Base-by-base conservation (phyloP, 192 early-diverging fungal genomes). In the Chytriomyces hyalinus region DNA sequence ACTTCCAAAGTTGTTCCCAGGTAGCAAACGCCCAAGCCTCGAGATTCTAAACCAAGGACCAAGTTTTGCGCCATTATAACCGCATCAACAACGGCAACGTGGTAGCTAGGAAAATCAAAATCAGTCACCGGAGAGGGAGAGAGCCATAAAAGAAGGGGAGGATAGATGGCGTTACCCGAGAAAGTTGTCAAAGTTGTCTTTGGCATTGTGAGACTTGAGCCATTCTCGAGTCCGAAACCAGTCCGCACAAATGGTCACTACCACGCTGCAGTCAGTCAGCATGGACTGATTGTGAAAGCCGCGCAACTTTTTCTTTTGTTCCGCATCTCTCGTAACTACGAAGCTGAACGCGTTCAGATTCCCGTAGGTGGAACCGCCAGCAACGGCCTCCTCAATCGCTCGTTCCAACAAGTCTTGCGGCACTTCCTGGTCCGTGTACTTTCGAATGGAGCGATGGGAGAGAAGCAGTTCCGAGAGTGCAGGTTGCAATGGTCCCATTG, bases 291-390 rank as follows among this genome's bases (percentile, higher is more conserved):
- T 46, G 28, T 68, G 67, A 15, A 48, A 36, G 13, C 15, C 45
- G 9, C 17, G 9, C 10, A 68, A 46, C n/a, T 9, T 17, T 4
- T 11, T 26, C 48, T 68, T 68, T 15, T 48, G 28, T 10, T 17
- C 67, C 9, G 6, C 44, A 48, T 68, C 67, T 13, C 67, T 6
- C 5, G 44, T 68, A 15, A 68, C 26, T 5, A 68, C 28, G 13
- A 68, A 68, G 44, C n/a, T 22, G 67, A 20, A 68, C 17, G 67
- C 28, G 67, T 68, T 68, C 11, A 68, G 67, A 28, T 68, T 68
- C 13, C 67, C 67, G 15, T 26, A 68, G 10, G 44, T 20, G 28
- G 67, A 68, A 13, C 44, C 67, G 47, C 67, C 67, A 36, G 47
- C 67, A 4, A 68, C 28, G 11, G 67, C 28, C 48, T 68, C 67